phyloP scores from a whole-genome alignment of 495 filamentous ascomycete genomes.

The Cladorrhinum samala region DNA sequence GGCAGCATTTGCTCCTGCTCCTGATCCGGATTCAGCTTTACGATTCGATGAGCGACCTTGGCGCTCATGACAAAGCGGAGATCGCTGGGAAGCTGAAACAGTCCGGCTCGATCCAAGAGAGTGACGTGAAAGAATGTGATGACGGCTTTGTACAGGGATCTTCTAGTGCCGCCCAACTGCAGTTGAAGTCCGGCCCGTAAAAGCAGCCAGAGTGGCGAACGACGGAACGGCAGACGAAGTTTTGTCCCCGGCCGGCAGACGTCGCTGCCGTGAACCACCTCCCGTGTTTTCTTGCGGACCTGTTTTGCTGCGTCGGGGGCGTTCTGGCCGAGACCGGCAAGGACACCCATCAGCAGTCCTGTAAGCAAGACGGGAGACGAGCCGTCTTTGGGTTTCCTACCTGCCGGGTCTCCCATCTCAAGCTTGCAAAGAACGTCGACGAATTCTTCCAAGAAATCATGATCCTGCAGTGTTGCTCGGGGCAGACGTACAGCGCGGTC shows the following conservation, averaged over 20 bases:
- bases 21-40: slow-evolving; percentile 36
- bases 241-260: slow-evolving; percentile 41
- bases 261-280: too few relatives aligned
- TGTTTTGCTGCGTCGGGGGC: slow-evolving; percentile 17
- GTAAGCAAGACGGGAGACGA: slow-evolving; percentile 52
- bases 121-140: slow-evolving; percentile 46
- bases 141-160: slow-evolving; percentile 47
- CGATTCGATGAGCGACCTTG: slow-evolving; percentile 44
- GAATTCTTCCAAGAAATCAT: slow-evolving; percentile 32
- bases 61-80: slow-evolving; percentile 39
- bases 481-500: slow-evolving; percentile 40
- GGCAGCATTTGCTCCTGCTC: neutral
- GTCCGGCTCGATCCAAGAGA: slow-evolving; percentile 30
- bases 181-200: slow-evolving; percentile 51
- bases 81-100: slow-evolving; percentile 22
- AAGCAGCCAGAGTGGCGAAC: slow-evolving; percentile 56
- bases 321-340: slow-evolving; percentile 44
- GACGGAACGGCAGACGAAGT: slow-evolving; percentile 42
- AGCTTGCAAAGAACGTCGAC: slow-evolving; percentile 34
- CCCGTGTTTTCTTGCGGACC: slow-evolving; percentile 54
- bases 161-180: slow-evolving; percentile 7
- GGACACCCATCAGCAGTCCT: slow-evolving; percentile 49
- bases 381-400: slow-evolving; percentile 34
- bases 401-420: slow-evolving; percentile 35
- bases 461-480: slow-evolving; percentile 25